Conservation (phyloP, 164 flowering plant genomes). For the Chimonanthus praecox region DNA sequence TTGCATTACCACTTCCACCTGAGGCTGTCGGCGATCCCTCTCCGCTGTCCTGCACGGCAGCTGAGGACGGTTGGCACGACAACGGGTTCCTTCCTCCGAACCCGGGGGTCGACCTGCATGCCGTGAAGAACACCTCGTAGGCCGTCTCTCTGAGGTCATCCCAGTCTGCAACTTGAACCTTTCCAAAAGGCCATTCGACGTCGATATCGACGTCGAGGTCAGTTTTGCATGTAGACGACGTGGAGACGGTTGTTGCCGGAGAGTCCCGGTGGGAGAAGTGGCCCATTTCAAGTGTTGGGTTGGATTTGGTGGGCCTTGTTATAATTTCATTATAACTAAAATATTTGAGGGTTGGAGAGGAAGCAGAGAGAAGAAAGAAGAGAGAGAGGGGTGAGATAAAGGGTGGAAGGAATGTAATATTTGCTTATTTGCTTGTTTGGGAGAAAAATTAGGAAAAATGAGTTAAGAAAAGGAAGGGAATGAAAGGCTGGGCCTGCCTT, state of each 20-base stretch:
- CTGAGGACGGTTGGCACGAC: slow-evolving; percentile 27
- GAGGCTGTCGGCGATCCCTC: neutral
- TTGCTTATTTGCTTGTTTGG: too few species aligned
- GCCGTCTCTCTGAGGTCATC: slow-evolving; percentile 71
- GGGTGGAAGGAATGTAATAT: neutral
- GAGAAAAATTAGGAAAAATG: too few species aligned
- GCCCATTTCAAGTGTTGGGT: neutral
- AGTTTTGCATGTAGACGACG: slow-evolving; percentile 1
- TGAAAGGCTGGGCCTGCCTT: too few species aligned
- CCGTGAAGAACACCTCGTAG: slow-evolving; percentile 80
- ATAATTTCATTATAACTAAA: neutral
- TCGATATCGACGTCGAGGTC: slow-evolving; percentile 18
- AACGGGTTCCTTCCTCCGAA: slow-evolving; percentile 64
- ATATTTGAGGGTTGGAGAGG: neutral
- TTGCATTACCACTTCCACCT: neutral
- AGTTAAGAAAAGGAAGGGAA: too few species aligned
- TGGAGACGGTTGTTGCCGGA: neutral
- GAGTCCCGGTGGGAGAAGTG: neutral
- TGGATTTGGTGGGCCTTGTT: neutral
- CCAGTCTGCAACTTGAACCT: slow-evolving; percentile 43
- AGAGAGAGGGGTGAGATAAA: neutral
- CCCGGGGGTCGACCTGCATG: slow-evolving; percentile 79
- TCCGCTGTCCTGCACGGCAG: slow-evolving; percentile 16
- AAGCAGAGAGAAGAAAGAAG: neutral
- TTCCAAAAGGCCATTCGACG: slow-evolving; percentile 61